These are phyloP conservation scores for Cryptosporidium sp. DNA, from an alignment of 169 alveolate species.

Conservation along the genomic window DNA sequence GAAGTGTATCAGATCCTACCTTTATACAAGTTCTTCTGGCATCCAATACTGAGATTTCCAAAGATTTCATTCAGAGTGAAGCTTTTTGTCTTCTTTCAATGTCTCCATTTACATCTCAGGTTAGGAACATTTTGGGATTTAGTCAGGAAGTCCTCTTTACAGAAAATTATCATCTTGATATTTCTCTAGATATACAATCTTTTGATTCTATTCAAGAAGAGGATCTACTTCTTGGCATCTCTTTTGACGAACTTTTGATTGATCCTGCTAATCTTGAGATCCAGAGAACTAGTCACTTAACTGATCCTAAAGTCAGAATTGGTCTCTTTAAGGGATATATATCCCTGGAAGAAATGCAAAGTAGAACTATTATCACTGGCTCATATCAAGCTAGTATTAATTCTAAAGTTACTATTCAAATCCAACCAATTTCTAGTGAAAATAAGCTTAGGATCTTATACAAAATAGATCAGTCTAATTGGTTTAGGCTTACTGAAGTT, in stretches of 20 bases:
- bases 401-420: slow-evolving; percentile 24
- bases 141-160: background rate
- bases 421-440: background rate
- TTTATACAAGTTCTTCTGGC: slow-evolving; percentile 17
- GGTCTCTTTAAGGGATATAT: slow-evolving; percentile 22
- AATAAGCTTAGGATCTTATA: slow-evolving; percentile 4
- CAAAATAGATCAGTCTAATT: background rate
- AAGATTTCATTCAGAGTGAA: background rate
- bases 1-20: background rate
- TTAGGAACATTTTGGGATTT: slow-evolving; percentile 15
- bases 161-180: slow-evolving; percentile 38
- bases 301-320: slow-evolving; percentile 30
- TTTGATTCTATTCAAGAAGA: slow-evolving; percentile 6
- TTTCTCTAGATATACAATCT: background rate
- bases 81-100: slow-evolving; percentile 9
- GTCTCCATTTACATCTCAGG: background rate
- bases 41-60: background rate
- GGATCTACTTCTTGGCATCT: slow-evolving; percentile 9
- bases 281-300: background rate
- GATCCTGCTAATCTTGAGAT: slow-evolving; percentile 15
- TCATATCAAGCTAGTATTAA: background rate
- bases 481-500: slow-evolving; percentile 19
- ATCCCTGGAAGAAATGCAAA: slow-evolving; percentile 39
- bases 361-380: slow-evolving; percentile 24
- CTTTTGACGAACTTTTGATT: slow-evolving; percentile 31